Conservation (phyloP, 345 rosid species). For the Rhodamnia argentea region DNA sequence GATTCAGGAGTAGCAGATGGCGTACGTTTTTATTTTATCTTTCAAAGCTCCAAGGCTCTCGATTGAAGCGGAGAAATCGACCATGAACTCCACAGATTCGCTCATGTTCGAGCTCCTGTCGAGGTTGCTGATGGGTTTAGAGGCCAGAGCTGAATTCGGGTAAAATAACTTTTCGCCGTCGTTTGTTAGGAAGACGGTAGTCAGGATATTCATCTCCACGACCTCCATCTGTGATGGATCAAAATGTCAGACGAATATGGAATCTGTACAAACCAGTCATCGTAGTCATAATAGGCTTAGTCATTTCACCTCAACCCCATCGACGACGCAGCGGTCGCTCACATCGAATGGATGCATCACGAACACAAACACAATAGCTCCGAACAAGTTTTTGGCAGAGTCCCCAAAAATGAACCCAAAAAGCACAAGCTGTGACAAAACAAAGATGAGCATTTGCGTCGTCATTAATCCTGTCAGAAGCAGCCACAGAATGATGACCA, state of each 20-base stretch:
- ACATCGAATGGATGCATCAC: conserved; percentile 70
- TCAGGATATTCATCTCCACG: conserved; percentile 62
- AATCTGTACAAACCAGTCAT: not conserved
- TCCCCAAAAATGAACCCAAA: conserved; percentile 38
- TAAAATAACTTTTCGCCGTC: conserved; percentile 59
- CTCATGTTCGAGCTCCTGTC: conserved; percentile 64
- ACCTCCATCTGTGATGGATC: conserved; percentile 42
- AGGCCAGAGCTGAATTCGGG: conserved; percentile 40
- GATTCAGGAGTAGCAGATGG: not conserved
- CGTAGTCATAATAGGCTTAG: not conserved
- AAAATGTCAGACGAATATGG: not conserved
- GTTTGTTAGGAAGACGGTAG: conserved; percentile 52
- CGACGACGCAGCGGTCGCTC: conserved; percentile 62
- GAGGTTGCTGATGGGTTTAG: conserved; percentile 49
- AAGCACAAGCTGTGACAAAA: conserved; percentile 51
- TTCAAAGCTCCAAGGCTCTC: conserved; percentile 39
- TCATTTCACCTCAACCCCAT: conserved; percentile 45
- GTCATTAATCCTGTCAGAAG: conserved; percentile 45
- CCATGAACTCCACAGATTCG: conserved; percentile 47
- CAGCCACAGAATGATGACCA: conserved; percentile 27
- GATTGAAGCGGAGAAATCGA: conserved; percentile 44
- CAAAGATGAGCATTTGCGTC: conserved; percentile 29
- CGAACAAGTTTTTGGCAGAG: conserved; percentile 40
- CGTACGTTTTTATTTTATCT: conserved; percentile 37
- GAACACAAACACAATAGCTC: conserved; percentile 59